Conservation (phyloP, 768 basidiomycete species). For the Phanerochaete carnosa region DNA sequence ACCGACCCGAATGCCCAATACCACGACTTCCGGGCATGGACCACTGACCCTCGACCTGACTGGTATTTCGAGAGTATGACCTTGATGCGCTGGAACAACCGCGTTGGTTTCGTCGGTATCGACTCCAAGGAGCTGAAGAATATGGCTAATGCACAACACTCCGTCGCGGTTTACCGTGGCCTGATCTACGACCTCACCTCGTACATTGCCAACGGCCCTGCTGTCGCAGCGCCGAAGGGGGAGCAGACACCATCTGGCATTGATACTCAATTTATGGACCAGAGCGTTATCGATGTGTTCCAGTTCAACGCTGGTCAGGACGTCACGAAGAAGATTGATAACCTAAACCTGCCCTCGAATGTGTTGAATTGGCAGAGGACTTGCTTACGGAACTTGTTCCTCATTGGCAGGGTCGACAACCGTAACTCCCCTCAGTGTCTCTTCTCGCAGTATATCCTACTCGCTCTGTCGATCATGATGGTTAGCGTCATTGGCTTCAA, state of each 20-base stretch:
- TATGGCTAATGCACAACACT: constrained; percentile 58
- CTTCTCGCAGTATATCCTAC: constrained; percentile 88
- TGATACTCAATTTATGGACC: constrained; percentile 68
- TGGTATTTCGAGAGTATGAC: constrained; percentile 99
- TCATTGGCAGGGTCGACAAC: constrained; percentile 88
- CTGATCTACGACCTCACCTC: constrained; percentile 84
- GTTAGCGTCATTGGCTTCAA: constrained; percentile 95
- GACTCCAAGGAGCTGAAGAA: constrained; percentile 72
- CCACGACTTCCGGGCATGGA: constrained; percentile 92
- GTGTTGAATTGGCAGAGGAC: constrained; percentile 72
- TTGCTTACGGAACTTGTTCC: constrained; percentile 91
- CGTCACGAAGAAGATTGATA: constrained; percentile 72
- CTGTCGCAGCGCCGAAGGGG: constrained; percentile 40
- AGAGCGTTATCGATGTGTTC: constrained; percentile 72
- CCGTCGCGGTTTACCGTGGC: constrained; percentile 84
- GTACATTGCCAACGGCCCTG: constrained; percentile 73
- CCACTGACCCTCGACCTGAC: constrained; percentile 89
- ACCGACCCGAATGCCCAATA: constrained; percentile 77
- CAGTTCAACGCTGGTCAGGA: constrained; percentile 70
- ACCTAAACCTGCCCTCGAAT: constrained; percentile 54
- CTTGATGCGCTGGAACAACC: constrained; percentile 83
- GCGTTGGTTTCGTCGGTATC: constrained; percentile 86
- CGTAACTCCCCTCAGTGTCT: constrained; percentile 89
- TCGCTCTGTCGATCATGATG: constrained; percentile 89
- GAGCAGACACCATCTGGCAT: constrained; percentile 40